phyloP scores from a whole-genome alignment of 208 protist species.

The Blastocrithidia nonstop region DNA sequence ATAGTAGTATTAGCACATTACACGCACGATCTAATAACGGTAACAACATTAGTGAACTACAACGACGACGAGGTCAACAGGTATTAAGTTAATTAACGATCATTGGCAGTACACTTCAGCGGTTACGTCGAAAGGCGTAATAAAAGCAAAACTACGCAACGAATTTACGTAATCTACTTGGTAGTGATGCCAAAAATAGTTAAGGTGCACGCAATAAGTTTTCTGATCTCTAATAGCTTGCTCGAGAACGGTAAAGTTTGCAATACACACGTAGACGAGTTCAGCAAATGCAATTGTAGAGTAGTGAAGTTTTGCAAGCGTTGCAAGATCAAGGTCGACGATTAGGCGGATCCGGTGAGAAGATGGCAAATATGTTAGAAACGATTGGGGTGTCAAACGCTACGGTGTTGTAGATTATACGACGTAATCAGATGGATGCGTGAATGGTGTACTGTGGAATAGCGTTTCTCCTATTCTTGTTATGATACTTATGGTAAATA shows the following conservation, averaged over 20 bases:
- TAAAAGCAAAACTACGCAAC: conserved; percentile 14
- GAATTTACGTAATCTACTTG: conserved; percentile 31
- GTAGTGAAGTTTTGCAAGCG: conserved; percentile 39
- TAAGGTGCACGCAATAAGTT: conserved; percentile 16
- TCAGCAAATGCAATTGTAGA: conserved; percentile 52
- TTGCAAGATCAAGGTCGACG: conserved; percentile 43
- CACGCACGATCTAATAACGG: conserved; percentile 5
- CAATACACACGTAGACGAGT: conserved; percentile 49
- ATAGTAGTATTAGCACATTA: conserved; percentile 2
- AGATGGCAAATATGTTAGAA: conserved; percentile 49
- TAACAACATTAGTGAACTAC: conserved; percentile 24
- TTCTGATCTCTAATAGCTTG: conserved; percentile 24
- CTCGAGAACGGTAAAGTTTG: conserved; percentile 38
- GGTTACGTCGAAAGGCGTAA: conserved; percentile 18
- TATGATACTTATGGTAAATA: conserved; percentile 34
- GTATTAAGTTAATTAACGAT: conserved; percentile 43
- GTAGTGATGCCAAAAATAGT: conserved; percentile 3
- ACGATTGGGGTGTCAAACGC: conserved; percentile 67
- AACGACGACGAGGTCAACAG: conserved; percentile 41
- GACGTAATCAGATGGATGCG: conserved; percentile 62
- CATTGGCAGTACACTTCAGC: conserved; percentile 23
- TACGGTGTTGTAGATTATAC: conserved; percentile 59
- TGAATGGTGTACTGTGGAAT: conserved; percentile 70
- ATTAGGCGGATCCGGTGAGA: conserved; percentile 34
- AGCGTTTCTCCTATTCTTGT: conserved; percentile 27